Conservation (phyloP, 208 protist species). For the Trypanosoma conorhini region DNA sequence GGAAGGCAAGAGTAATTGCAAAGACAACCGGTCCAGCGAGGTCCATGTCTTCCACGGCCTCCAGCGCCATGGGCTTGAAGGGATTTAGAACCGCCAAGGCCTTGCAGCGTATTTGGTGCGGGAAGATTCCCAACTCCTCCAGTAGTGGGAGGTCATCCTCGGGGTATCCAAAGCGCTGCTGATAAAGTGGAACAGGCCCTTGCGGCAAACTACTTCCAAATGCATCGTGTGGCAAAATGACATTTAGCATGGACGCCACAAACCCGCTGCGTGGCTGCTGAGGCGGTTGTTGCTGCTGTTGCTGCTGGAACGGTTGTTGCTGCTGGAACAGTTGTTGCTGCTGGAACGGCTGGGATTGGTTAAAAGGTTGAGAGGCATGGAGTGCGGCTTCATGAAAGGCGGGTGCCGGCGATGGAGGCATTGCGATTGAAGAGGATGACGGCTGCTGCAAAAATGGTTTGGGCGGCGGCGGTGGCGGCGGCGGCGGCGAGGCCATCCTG, state of each 20-base stretch:
- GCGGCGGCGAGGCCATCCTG: not conserved
- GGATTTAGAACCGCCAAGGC: constrained; percentile 73
- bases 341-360: constrained; percentile 3
- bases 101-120: constrained; percentile 54
- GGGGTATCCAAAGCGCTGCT: constrained; percentile 77
- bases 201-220: not conserved
- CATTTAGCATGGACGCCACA: constrained; percentile 23
- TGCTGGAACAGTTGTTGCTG: constrained; percentile 15
- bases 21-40: constrained; percentile 78
- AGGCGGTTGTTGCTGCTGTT: constrained; percentile 15
- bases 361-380: not conserved
- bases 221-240: constrained; percentile 16
- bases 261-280: constrained; percentile 10
- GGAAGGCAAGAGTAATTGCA: constrained; percentile 59
- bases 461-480: not conserved
- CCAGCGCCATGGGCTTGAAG: constrained; percentile 34
- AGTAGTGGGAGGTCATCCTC: constrained; percentile 83
- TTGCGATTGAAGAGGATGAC: constrained; percentile 1
- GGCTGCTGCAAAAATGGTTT: constrained; percentile 6
- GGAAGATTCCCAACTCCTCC: constrained; percentile 79
- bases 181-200: constrained; percentile 43
- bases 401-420: constrained; percentile 2
- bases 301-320: constrained; percentile 12
- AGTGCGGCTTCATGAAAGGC: constrained; percentile 11
- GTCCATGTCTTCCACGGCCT: constrained; percentile 58